Evolutionary conservation across 169 alveolate species (phyloP).

Genomic region (Blepharisma undulans): DNA sequence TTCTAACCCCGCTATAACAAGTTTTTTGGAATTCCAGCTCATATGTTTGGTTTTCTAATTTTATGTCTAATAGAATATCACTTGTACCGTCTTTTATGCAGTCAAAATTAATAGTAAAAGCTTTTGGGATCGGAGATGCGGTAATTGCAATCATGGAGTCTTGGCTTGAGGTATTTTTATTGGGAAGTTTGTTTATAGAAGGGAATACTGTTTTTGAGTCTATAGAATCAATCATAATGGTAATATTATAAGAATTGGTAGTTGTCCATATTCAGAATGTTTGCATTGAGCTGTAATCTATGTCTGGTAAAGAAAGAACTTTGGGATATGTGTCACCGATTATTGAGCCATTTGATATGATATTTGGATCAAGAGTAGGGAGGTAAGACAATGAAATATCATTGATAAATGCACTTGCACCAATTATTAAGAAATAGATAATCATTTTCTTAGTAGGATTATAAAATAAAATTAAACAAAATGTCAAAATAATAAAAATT

Average conservation of each 20-base stretch:
- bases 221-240: not conserved
- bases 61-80: not conserved
- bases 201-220: not conserved
- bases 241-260: not conserved
- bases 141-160: not conserved
- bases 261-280: not conserved
- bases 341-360: not conserved
- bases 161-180: not conserved
- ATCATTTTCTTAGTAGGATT: not conserved
- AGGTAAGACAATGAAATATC: not conserved
- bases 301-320: not conserved
- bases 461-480: no score
- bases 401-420: not conserved
- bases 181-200: not conserved
- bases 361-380: not conserved
- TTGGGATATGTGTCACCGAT: not conserved
- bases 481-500: no score
- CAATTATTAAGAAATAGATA: not conserved
- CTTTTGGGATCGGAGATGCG: not conserved
- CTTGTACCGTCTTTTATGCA: not conserved
- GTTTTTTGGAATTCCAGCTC: not conserved
- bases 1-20: not conserved
- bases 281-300: not conserved
- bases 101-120: not conserved
- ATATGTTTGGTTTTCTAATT: not conserved